These are phyloP conservation scores for Coix lacrymajobi DNA, from an alignment of 176 grass and related monocot species.

Conservation along the genomic window DNA sequence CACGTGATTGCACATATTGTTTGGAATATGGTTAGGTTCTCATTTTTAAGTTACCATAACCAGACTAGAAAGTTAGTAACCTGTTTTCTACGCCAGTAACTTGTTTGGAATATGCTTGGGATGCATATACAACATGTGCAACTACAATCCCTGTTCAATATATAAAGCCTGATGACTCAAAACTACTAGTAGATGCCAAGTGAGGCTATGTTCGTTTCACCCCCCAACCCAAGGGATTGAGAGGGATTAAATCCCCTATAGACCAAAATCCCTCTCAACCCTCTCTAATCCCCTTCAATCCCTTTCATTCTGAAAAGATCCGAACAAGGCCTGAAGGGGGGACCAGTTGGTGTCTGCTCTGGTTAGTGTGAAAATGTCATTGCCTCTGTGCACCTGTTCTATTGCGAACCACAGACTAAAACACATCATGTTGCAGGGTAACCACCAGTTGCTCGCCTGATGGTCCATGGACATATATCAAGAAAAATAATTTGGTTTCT, in stretches of 20 bases:
- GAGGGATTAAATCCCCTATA: too few species aligned
- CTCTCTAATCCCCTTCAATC: too few species aligned
- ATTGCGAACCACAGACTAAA: neutral
- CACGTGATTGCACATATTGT: neutral
- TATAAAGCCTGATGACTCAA: neutral
- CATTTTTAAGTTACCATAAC: neutral
- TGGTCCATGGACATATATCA: neutral
- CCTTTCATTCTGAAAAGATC: too few species aligned
- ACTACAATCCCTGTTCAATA: constrained; percentile 6
- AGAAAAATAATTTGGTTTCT: neutral
- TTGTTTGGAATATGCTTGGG: too few species aligned
- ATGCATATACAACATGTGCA: constrained; percentile 17
- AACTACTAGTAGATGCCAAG: constrained; percentile 10
- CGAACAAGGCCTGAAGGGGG: too few species aligned
- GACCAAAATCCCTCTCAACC: too few species aligned
- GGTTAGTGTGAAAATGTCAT: neutral
- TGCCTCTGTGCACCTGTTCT: neutral
- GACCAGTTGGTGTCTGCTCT: neutral
- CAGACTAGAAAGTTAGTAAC: neutral
- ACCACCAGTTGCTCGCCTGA: neutral
- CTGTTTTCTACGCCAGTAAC: neutral
- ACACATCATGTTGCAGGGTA: neutral
- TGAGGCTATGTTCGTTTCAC: too few species aligned
- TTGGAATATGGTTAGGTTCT: neutral
- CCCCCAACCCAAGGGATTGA: too few species aligned